phyloP scores from a whole-genome alignment of 2,329 filamentous ascomycete genomes.

The Monilinia fructicola region DNA sequence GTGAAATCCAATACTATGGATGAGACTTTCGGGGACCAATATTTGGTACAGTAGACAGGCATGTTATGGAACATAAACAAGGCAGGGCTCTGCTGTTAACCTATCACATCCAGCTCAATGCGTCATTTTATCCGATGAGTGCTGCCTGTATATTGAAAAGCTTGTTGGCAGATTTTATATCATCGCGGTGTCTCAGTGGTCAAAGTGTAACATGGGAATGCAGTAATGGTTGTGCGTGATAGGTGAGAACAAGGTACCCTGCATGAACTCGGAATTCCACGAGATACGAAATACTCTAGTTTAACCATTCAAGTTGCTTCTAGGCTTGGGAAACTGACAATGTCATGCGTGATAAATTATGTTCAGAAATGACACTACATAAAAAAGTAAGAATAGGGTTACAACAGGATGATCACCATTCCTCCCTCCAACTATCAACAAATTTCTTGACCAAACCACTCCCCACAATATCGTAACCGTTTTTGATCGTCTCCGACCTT shows the following conservation, averaged over 20 bases:
- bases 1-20: neutral
- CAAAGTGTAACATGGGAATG: neutral
- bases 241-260: too few species aligned
- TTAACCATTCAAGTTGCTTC: neutral
- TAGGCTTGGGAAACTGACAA: neutral
- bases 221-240: neutral
- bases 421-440: conserved; percentile 40
- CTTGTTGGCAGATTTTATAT: neutral
- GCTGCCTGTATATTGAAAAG: neutral
- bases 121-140: neutral
- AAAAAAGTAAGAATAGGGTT: neutral
- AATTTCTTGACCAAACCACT: conserved; percentile 44
- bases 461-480: conserved; percentile 43
- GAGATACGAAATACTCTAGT: neutral
- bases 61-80: neutral
- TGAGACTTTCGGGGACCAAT: neutral
- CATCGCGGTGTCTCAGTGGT: neutral
- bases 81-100: neutral
- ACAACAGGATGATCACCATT: conserved; percentile 8
- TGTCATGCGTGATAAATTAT: neutral
- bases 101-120: too few species aligned
- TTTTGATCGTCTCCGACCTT: conserved; percentile 36
- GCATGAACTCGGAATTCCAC: too few species aligned
- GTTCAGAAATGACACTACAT: neutral
- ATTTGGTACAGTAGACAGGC: neutral